These are phyloP conservation scores for Phialophora chinensis DNA, from an alignment of 2,329 filamentous ascomycete species.

Conservation along the genomic window DNA sequence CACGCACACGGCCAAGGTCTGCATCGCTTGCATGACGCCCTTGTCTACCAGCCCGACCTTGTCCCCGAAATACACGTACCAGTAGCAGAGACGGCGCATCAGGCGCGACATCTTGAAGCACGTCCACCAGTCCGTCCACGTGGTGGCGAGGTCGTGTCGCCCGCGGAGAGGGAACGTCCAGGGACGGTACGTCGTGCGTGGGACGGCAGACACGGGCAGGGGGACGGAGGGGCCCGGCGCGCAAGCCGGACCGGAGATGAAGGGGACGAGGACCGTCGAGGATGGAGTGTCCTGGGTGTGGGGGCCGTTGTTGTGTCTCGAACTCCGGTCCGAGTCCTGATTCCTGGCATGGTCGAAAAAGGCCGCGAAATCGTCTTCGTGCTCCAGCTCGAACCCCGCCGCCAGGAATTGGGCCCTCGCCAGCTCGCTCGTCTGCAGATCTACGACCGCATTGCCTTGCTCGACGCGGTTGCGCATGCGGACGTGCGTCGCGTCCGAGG, in stretches of 20 bases:
- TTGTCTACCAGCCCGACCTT: conserved; percentile 32
- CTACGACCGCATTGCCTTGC: conserved; percentile 41
- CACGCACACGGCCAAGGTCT: conserved; percentile 26
- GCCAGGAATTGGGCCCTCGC: conserved; percentile 37
- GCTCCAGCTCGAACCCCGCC: conserved; percentile 41
- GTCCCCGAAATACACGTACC: conserved; percentile 31
- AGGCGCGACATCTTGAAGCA: conserved; percentile 30
- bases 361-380: conserved; percentile 41
- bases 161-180: conserved; percentile 41
- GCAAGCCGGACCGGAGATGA: not conserved
- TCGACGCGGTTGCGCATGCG: conserved; percentile 42
- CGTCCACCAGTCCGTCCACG: conserved; percentile 34
- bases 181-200: conserved; percentile 24
- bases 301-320: not conserved
- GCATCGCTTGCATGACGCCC: conserved; percentile 25
- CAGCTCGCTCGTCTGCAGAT: conserved; percentile 37
- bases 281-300: not conserved
- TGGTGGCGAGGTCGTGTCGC: conserved; percentile 24
- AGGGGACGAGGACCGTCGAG: not conserved
- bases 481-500: conserved; percentile 37
- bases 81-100: conserved; percentile 22
- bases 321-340: not conserved
- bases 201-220: not conserved
- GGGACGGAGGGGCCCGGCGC: not conserved
- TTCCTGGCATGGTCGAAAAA: conserved; percentile 27